Base-by-base conservation (phyloP, 2,329 filamentous ascomycete genomes). In the Phaeomoniella chlamydospora region DNA sequence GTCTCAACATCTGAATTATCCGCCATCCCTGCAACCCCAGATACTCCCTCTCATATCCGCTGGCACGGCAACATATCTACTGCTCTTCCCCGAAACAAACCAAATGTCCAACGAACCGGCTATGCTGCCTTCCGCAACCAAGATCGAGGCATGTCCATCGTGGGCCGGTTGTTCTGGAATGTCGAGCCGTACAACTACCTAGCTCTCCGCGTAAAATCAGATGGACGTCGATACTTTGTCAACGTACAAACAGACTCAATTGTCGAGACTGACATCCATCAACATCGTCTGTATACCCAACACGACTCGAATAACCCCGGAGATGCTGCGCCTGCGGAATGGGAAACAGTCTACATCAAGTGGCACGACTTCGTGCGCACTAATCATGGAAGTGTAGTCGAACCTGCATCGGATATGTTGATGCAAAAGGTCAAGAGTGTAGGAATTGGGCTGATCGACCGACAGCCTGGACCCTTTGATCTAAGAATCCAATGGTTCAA, bases 181-280 rank as follows among this genome's bases (percentile, higher is more conserved):
- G 79, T 94, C 36, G 87, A 94, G 50, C 77, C 82, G 2, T 96
- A 93, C 59, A 64, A 71, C 10, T 94, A 86, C 58, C 76, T 98
- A 6, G 88, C 85, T 0, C 59, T 98, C 50, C 79, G 87, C 11
- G 70, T 98, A 48, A 90, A 86, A 56, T 88, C 83, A 3, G 90
- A 96, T 53, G 87, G 86, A 12, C 70, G 90, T 40, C 80, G 83
- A 49, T 98, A 96, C 63, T 84, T 94, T 39, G 75, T 98, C 50
- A 98, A 98, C 57, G 65, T 98, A 12, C 90, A 96, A 64, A 94
- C 87, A 3, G 88, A 98, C 53, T 83, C 82, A 2, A 78, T 98
- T 37, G 83, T 94, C 33, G 82, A 85, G 9, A 88, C 86, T n/a
- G 90, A 98, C 55, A 68, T 98, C 43, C 90, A 96, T 57, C 90